A percentile compares a stretch with the other conserved stretches of the same genome.
These are phyloP conservation scores for Glycine tomentella DNA, from an alignment of 306 rosid genomes.

Conservation along the genomic window DNA sequence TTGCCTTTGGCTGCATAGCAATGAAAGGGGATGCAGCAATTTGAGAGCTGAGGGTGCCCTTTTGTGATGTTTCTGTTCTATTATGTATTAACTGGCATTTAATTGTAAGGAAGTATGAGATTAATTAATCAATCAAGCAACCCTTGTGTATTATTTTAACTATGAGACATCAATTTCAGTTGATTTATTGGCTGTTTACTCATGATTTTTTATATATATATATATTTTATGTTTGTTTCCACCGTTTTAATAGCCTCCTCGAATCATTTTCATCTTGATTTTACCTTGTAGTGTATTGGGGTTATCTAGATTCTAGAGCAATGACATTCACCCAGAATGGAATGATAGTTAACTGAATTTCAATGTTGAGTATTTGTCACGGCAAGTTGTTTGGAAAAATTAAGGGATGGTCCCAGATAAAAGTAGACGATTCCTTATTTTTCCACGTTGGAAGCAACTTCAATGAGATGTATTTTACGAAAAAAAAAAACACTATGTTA, in stretches of 20 bases:
- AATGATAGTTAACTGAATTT: too few species aligned
- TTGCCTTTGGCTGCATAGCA: not conserved
- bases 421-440: not conserved
- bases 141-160: constrained; percentile 40
- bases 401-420: not conserved
- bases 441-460: not conserved
- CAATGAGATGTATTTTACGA: not conserved
- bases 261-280: too few species aligned
- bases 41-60: constrained; percentile 26
- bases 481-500: not conserved
- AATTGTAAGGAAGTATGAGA: constrained; percentile 28
- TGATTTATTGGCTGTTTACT: constrained; percentile 19
- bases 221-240: constrained; percentile 5
- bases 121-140: constrained; percentile 15
- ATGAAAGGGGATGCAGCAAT: not conserved
- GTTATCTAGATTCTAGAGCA: too few species aligned
- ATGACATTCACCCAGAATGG: too few species aligned
- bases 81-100: constrained; percentile 30
- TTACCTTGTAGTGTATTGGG: too few species aligned
- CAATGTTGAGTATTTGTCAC: too few species aligned
- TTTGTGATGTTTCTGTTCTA: constrained; percentile 26
- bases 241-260: not conserved
- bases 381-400: too few species aligned
- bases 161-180: not conserved
- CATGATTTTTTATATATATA: not conserved